Evolutionary conservation across 1,284 basidiomycete genomes (phyloP).

Genomic region (Ganoderma resinaceum): DNA sequence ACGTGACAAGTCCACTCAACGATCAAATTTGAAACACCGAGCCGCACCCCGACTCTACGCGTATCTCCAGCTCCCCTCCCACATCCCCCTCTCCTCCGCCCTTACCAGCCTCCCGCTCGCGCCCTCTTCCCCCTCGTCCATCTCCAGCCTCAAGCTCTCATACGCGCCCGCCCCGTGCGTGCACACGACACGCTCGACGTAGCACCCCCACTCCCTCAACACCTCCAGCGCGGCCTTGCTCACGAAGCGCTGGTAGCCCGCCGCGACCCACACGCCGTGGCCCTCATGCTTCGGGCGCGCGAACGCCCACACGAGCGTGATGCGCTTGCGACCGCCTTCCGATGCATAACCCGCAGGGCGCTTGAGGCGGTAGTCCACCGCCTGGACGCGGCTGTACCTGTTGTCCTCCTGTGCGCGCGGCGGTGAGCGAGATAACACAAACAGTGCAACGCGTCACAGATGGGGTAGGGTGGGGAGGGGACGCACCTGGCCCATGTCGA

Average conservation of each 20-base stretch:
- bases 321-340: not conserved
- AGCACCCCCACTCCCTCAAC: conserved; percentile 10
- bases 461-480: too few species aligned
- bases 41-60: not conserved
- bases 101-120: conserved; percentile 3
- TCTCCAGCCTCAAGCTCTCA: conserved; percentile 5
- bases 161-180: conserved; percentile 12
- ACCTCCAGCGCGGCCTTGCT: conserved; percentile 11
- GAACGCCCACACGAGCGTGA: conserved; percentile 7
- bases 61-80: conserved; percentile 13
- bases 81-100: not conserved
- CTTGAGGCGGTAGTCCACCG: conserved; percentile 4
- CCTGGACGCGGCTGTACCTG: not conserved
- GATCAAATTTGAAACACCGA: not conserved
- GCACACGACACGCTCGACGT: conserved; percentile 14
- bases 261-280: not conserved
- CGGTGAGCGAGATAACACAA: not conserved
- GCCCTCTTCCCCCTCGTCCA: not conserved
- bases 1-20: not conserved
- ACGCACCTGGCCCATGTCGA: conserved; percentile 15
- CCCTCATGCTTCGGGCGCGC: not conserved
- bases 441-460: not conserved
- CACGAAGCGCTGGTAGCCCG: conserved; percentile 9
- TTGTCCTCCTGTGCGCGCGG: not conserved
- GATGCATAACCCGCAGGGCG: too few species aligned